A percentile compares a stretch with the other conserved stretches of the same genome.
These are phyloP conservation scores for Penicillium subrubescens DNA, from an alignment of 495 filamentous ascomycete species.

Conservation along the genomic window DNA sequence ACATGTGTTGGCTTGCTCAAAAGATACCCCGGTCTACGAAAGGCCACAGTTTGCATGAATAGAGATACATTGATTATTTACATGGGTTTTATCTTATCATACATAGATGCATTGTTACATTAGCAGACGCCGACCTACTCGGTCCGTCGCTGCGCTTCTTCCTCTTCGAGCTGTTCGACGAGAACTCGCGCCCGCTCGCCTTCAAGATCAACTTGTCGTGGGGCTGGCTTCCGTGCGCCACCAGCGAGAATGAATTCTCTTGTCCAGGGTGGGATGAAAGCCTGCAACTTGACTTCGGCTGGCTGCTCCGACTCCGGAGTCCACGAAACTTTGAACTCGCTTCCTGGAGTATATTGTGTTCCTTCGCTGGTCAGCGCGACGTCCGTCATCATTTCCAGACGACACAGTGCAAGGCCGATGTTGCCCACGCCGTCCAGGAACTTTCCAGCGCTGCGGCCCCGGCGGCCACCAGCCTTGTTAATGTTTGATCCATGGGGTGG, in stretches of 20 bases:
- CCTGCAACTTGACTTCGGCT: conserved; percentile 68
- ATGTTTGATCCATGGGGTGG: conserved; percentile 46
- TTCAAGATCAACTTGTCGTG: conserved; percentile 24
- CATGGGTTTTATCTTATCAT: conserved; percentile 22
- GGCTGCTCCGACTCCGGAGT: conserved; percentile 35
- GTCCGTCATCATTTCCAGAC: conserved; percentile 88
- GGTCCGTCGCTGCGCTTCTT: conserved; percentile 30
- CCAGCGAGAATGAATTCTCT: conserved; percentile 43
- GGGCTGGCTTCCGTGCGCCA: conserved; percentile 28
- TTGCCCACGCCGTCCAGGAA: conserved; percentile 77
- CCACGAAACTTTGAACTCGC: conserved; percentile 59
- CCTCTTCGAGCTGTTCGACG: conserved; percentile 47
- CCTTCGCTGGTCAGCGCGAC: conserved; percentile 64
- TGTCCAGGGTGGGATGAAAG: conserved; percentile 84
- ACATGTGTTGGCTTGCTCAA: background rate
- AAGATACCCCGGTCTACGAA: conserved; percentile 16
- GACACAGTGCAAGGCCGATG: conserved; percentile 83
- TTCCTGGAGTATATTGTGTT: conserved; percentile 51
- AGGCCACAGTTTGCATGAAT: conserved; percentile 6
- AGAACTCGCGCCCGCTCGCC: conserved; percentile 40
- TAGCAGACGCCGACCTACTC: conserved; percentile 18
- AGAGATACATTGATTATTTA: conserved; percentile 22
- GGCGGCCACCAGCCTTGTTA: conserved; percentile 47
- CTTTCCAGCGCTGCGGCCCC: conserved; percentile 73
- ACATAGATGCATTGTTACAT: conserved; percentile 24